phyloP scores from a whole-genome alignment of 1,284 basidiomycete species.

The Austroboletus niveus region DNA sequence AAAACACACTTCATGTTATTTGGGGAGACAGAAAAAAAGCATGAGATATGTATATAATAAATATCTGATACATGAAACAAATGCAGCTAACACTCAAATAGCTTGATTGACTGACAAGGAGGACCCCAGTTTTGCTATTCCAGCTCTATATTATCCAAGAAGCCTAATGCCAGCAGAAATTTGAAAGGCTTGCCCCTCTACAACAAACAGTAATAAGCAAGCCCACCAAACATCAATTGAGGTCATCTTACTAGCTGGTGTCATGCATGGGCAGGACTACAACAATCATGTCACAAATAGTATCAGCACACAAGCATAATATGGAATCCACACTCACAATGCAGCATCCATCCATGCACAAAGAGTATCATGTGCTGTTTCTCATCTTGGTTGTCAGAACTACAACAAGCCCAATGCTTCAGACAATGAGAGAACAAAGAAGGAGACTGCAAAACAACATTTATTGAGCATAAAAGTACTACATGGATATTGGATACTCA shows the following conservation, averaged over 20 bases:
- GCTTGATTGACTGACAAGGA: slow-evolving; percentile 2
- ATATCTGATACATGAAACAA: too few relatives aligned
- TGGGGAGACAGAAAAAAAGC: slow-evolving; percentile 1
- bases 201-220: slow-evolving; percentile 11
- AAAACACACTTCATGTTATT: neutral
- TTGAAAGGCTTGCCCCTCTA: slow-evolving; percentile 4
- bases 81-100: neutral
- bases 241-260: slow-evolving; percentile 2
- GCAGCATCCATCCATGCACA: too few relatives aligned
- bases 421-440: too few relatives aligned
- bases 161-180: slow-evolving; percentile 3
- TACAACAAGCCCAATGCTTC: too few relatives aligned
- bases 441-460: too few relatives aligned
- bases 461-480: too few relatives aligned
- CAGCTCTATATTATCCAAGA: neutral
- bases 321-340: too few relatives aligned
- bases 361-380: too few relatives aligned
- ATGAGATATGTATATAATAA: too few relatives aligned
- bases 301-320: too few relatives aligned
- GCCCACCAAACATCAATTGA: slow-evolving; percentile 3
- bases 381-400: too few relatives aligned
- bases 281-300: neutral
- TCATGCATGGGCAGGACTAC: slow-evolving; percentile 5
- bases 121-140: neutral
- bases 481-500: too few relatives aligned